phyloP scores from a whole-genome alignment of 768 basidiomycete genomes.

The Phanerodontia chrysosporium region DNA sequence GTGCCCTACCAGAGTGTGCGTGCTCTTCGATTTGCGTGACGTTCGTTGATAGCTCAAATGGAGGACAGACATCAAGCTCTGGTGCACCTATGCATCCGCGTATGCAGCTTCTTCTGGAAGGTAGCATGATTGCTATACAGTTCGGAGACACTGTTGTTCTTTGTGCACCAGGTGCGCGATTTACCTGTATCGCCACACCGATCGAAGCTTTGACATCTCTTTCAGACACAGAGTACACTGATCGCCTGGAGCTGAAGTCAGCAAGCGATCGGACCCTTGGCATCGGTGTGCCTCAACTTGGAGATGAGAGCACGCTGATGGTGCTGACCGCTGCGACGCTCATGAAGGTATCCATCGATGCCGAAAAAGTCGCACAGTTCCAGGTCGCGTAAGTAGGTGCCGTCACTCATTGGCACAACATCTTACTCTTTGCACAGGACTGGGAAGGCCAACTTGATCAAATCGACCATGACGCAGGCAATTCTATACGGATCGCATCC shows the following conservation, averaged over 20 bases:
- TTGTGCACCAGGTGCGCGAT: conserved; percentile 58
- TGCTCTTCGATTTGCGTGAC: background rate
- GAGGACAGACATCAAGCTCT: conserved; percentile 64
- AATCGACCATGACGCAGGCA: conserved; percentile 79
- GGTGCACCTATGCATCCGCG: conserved; percentile 71
- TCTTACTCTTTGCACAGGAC: conserved; percentile 35
- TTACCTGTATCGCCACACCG: background rate
- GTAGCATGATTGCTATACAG: conserved; percentile 55
- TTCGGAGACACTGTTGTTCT: conserved; percentile 77
- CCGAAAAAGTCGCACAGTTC: conserved; percentile 58
- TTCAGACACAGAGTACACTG: conserved; percentile 64
- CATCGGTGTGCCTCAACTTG: conserved; percentile 46
- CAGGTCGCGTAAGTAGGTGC: conserved; percentile 55
- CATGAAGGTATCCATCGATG: conserved; percentile 61
- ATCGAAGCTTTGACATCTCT: background rate
- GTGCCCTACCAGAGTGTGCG: conserved; percentile 79
- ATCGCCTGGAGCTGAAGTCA: conserved; percentile 70
- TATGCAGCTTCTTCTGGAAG: conserved; percentile 57
- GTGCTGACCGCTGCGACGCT: conserved; percentile 65
- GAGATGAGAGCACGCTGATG: conserved; percentile 45
- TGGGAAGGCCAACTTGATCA: conserved; percentile 64
- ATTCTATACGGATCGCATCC: conserved; percentile 72
- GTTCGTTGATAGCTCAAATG: background rate
- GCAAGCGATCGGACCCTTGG: conserved; percentile 65
- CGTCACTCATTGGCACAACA: background rate